phyloP scores from a whole-genome alignment of 2,329 filamentous ascomycete genomes.

The Akanthomyces muscarius region DNA sequence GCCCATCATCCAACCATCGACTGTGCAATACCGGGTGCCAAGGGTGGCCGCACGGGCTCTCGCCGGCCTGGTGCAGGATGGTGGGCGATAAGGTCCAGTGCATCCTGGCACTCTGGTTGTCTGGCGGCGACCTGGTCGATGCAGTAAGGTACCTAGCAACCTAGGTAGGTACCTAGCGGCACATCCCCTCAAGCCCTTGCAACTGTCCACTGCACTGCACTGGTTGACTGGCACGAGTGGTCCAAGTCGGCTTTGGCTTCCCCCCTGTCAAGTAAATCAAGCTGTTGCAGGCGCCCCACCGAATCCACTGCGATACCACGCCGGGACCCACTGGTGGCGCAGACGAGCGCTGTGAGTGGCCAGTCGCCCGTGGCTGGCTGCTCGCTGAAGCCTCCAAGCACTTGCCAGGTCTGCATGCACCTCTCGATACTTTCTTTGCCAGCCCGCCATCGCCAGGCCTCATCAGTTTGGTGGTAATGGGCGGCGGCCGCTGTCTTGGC shows the following conservation, averaged over 20 bases:
- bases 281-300: background rate
- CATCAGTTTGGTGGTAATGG: background rate
- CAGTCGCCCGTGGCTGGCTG: background rate
- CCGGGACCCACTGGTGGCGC: background rate
- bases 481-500: conserved; percentile 1
- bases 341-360: background rate
- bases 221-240: background rate
- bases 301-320: conserved; percentile 7
- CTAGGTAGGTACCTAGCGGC: no score
- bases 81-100: conserved; percentile 1
- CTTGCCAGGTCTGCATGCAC: background rate
- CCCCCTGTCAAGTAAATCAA: background rate
- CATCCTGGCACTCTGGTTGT: background rate
- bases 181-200: background rate
- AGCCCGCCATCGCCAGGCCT: background rate
- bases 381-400: background rate
- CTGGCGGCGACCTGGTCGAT: no score
- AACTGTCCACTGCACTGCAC: background rate
- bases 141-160: no score
- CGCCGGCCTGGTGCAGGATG: background rate
- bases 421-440: background rate
- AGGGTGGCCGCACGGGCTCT: conserved; percentile 11
- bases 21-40: background rate
- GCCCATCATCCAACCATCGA: no score
- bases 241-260: background rate